Conservation (phyloP, 2,329 filamentous ascomycete species). For the Aspergillus sp. region DNA sequence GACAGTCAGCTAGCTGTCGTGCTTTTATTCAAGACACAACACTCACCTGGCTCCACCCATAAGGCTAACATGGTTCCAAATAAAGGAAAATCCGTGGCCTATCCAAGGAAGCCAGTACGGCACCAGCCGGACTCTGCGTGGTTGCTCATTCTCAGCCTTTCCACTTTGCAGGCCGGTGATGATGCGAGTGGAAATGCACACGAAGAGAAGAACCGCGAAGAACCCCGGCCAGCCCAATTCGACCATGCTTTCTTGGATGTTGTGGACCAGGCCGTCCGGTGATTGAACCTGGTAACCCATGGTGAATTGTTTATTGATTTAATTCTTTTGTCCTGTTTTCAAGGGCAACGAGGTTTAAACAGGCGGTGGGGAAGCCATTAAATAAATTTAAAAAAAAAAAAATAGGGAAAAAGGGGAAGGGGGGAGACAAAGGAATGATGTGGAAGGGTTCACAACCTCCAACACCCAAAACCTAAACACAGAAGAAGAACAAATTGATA, state of each 20-base stretch:
- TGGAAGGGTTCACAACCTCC: no score
- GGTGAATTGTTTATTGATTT: not conserved
- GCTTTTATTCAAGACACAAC: not conserved
- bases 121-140: conserved; percentile 45
- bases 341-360: not conserved
- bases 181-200: conserved; percentile 41
- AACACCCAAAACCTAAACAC: no score
- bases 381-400: no score
- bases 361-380: not conserved
- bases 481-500: not conserved
- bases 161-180: conserved; percentile 36
- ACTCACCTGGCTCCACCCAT: conserved; percentile 44
- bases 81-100: conserved; percentile 53
- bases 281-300: conserved; percentile 20
- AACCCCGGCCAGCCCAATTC: conserved; percentile 27
- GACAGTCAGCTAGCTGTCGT: conserved; percentile 14
- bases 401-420: no score
- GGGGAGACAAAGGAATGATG: no score
- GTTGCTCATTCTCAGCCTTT: conserved; percentile 23
- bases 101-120: conserved; percentile 63
- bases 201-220: conserved; percentile 27
- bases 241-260: conserved; percentile 19
- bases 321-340: not conserved
- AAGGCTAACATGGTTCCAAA: conserved; percentile 46
- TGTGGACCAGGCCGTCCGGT: conserved; percentile 17